Conservation (phyloP, 331 rosid genomes). For the Spiraea crenata region DNA sequence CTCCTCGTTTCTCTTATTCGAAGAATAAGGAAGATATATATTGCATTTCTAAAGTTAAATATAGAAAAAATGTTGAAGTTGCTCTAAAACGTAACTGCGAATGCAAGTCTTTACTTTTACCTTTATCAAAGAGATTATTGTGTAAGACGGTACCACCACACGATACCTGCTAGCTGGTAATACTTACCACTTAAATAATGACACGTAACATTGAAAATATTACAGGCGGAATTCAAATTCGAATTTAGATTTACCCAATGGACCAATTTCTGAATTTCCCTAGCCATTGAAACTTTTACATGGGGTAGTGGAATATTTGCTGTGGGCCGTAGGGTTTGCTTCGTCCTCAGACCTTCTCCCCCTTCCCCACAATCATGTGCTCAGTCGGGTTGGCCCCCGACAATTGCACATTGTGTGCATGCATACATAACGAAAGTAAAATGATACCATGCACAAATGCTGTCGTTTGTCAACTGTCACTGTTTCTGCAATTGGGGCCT, state of each 20-base stretch:
- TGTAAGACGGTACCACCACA: too few species aligned
- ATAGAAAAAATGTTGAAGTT: too few species aligned
- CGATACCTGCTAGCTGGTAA: too few species aligned
- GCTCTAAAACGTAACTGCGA: too few species aligned
- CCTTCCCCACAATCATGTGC: slow-evolving; percentile 48
- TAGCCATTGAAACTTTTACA: slow-evolving; percentile 15
- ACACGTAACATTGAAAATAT: too few species aligned
- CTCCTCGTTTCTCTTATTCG: too few species aligned
- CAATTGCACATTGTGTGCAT: slow-evolving; percentile 38
- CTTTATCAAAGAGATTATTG: too few species aligned
- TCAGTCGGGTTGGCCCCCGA: slow-evolving; percentile 33
- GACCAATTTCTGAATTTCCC: slow-evolving; percentile 12
- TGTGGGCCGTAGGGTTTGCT: slow-evolving; percentile 8
- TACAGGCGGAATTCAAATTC: too few species aligned
- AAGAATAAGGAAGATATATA: too few species aligned
- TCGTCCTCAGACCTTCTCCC: neutral
- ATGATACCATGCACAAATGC: slow-evolving; percentile 29
- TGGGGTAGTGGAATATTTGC: slow-evolving; percentile 19
- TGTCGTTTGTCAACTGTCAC: slow-evolving; percentile 11
- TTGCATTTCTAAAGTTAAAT: too few species aligned
- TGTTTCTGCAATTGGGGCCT: slow-evolving; percentile 22
- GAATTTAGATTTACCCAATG: neutral
- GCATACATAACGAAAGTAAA: slow-evolving; percentile 23
- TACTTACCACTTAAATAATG: too few species aligned
- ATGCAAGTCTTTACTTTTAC: too few species aligned